A percentile compares a stretch with the other conserved stretches of the same genome.
Evolutionary conservation across 2,329 filamentous ascomycete genomes (phyloP).

Genomic region (Penicillium sp.): DNA sequence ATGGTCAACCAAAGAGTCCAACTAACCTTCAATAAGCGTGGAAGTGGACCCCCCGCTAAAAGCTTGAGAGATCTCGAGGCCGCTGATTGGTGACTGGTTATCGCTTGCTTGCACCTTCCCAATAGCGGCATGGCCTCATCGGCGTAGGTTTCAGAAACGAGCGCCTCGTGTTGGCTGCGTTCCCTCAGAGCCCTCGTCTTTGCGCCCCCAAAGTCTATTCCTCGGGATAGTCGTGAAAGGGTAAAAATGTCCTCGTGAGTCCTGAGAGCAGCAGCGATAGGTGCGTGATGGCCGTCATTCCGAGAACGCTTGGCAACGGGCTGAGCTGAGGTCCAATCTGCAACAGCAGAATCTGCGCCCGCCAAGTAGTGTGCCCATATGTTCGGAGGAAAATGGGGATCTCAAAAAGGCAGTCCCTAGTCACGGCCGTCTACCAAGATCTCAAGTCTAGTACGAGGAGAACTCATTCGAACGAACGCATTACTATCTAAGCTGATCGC

Average conservation of each 20-base stretch:
- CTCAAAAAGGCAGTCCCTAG: neutral
- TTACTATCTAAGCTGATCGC: neutral
- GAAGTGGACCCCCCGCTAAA: conserved; percentile 3
- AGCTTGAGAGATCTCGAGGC: conserved; percentile 11
- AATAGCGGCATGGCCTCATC: conserved; percentile 1
- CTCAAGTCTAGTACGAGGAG: neutral
- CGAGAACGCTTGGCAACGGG: neutral
- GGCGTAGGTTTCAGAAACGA: neutral
- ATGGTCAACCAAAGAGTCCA: neutral
- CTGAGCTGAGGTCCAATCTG: neutral
- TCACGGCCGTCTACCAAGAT: neutral
- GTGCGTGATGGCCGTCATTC: neutral
- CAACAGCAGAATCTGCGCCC: neutral
- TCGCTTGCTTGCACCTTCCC: conserved; percentile 11
- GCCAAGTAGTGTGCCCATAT: neutral
- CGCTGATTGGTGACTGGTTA: conserved; percentile 5
- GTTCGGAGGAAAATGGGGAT: neutral
- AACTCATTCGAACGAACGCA: neutral
- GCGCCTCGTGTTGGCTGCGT: neutral
- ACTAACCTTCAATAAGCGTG: conserved; percentile 1
- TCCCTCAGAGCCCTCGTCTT: neutral
- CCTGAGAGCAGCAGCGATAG: neutral
- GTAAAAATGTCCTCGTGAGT: neutral
- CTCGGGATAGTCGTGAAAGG: neutral
- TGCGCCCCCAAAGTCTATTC: conserved; percentile 5